Evolutionary conservation across 441 rosid species (phyloP), one percentile per base, ranked within the genome.

Genomic region (Manihot esculenta): DNA sequence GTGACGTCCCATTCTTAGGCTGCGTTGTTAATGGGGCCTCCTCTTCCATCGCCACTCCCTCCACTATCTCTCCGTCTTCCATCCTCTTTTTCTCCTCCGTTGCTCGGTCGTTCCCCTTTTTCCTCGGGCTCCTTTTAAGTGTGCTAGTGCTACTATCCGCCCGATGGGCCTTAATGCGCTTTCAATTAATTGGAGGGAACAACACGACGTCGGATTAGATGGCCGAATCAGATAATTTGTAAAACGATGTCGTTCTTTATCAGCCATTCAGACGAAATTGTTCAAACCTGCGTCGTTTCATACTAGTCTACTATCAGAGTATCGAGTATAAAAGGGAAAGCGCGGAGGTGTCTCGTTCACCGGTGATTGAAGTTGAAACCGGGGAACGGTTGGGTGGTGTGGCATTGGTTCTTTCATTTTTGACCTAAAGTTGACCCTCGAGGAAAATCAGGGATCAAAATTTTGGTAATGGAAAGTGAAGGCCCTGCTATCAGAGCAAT

Each of bases 61-160:
- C 98, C 58, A 89, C 97, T 68, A 83, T 82, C 79, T 89, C 93
- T 65, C 89, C 90, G 82, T 86, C 93, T 77, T 81, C 87, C 86
- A 81, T 78, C 60, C 5, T 65, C 50, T 24, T 20, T 30, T 24
- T 27, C 59, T 12, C 45, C 17, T 44, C 38, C 7, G 26, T 21
- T 5, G 66, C 20, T 50, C 47, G 48, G 24, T 4, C 14, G 55
- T n/a, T 42, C 14, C 41, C 38, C 58, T 56, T 51, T 35, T 33
- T 66, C 17, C 5, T 18, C 11, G 38, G n/a, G n/a, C n/a, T n/a
- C n/a, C n/a, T n/a, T n/a, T n/a, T n/a, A n/a, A n/a, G n/a, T n/a
- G n/a, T n/a, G n/a, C n/a, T n/a, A n/a, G n/a, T n/a, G n/a, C n/a
- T n/a, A n/a, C n/a, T n/a, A n/a, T n/a, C n/a, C n/a, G n/a, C n/a